Percentiles rank a stretch among this genome's conserved stretches.
Evolutionary conservation across 352 stramenopile genomes (phyloP).

Genomic region (Peronospora destructor): DNA sequence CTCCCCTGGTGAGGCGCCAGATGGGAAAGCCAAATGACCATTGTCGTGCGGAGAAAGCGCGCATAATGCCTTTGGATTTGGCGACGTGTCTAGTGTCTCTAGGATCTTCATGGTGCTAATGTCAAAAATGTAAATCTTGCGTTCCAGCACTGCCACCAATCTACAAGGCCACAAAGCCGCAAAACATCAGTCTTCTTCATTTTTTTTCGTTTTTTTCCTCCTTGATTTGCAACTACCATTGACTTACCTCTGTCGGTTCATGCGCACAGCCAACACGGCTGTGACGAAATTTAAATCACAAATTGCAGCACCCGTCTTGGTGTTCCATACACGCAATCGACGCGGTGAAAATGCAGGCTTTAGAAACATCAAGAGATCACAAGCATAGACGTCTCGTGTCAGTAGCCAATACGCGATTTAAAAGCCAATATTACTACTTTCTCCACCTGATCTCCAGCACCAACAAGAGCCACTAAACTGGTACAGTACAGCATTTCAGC

Average conservation of each 20-base stretch:
- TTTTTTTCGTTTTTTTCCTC: neutral
- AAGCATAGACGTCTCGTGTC: neutral
- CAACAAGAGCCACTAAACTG: slow-evolving; percentile 88
- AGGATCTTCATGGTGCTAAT: slow-evolving; percentile 92
- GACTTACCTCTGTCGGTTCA: slow-evolving; percentile 83
- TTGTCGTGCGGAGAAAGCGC: slow-evolving; percentile 83
- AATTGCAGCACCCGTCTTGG: slow-evolving; percentile 84
- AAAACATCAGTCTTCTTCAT: too few species aligned
- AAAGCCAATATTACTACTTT: neutral
- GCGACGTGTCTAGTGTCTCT: slow-evolving; percentile 86
- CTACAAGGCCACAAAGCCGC: slow-evolving; percentile 10
- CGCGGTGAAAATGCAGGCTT: slow-evolving; percentile 87
- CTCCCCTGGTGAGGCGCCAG: slow-evolving; percentile 69
- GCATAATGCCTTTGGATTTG: slow-evolving; percentile 80
- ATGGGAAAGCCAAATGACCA: slow-evolving; percentile 79
- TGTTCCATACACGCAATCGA: slow-evolving; percentile 89
- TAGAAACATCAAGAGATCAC: neutral
- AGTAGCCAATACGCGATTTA: too few species aligned
- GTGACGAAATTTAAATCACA: slow-evolving; percentile 91
- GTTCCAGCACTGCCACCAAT: slow-evolving; percentile 82
- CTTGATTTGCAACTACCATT: neutral
- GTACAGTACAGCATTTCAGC: slow-evolving; percentile 92
- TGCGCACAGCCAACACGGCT: slow-evolving; percentile 81
- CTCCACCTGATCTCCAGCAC: slow-evolving; percentile 80
- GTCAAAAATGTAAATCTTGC: slow-evolving; percentile 90